phyloP scores from a whole-genome alignment of 495 filamentous ascomycete genomes.

The Penicillium goetzii region DNA sequence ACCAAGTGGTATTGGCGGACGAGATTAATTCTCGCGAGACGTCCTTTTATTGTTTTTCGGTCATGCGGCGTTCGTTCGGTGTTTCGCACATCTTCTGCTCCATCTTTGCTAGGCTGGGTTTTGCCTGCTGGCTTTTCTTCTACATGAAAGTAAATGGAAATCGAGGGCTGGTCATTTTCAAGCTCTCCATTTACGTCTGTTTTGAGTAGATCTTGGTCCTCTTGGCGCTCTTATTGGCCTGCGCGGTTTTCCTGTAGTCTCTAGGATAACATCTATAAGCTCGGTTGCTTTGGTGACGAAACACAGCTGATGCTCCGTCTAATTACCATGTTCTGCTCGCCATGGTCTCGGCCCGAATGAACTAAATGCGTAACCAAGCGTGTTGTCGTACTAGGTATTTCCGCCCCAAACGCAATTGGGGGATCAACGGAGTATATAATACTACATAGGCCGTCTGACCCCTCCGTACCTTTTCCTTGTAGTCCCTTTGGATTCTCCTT shows the following conservation, averaged over 20 bases:
- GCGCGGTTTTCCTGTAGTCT: not conserved
- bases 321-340: not conserved
- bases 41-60: slow-evolving; percentile 19
- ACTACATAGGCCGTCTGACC: not conserved
- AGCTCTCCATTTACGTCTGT: not conserved
- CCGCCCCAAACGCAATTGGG: not conserved
- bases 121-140: slow-evolving; percentile 21
- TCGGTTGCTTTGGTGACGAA: not conserved
- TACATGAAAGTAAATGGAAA: slow-evolving; percentile 18
- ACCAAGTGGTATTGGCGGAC: slow-evolving; percentile 11
- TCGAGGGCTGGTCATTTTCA: slow-evolving; percentile 4
- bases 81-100: slow-evolving; percentile 30
- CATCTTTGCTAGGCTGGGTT: slow-evolving; percentile 26
- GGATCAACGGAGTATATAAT: not conserved
- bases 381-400: not conserved
- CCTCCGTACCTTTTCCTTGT: not conserved
- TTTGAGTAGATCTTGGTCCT: not conserved
- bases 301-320: not conserved
- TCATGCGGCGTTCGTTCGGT: slow-evolving; percentile 35
- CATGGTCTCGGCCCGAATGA: not conserved
- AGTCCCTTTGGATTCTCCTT: not conserved
- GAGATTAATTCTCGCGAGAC: slow-evolving; percentile 19
- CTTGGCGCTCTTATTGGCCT: not conserved
- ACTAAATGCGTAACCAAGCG: not conserved
- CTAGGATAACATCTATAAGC: not conserved